Base-by-base conservation (phyloP, 805 yeast species). In the Yueomyces sp. region DNA sequence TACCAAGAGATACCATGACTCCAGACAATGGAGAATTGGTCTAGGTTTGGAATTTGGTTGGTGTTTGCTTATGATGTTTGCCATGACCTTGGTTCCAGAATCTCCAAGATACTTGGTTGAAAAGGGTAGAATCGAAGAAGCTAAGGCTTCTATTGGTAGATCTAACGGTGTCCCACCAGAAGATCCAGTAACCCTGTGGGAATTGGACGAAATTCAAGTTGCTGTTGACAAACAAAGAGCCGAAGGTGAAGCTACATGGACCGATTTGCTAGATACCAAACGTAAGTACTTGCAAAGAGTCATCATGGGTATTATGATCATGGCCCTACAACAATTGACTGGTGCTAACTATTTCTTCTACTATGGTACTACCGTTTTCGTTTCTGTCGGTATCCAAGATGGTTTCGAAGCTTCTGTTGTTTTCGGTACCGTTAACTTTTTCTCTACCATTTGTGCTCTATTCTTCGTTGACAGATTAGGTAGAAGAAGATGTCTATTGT, bases 11-110 rank as follows among this genome's bases (percentile, higher is more conserved):
- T 54, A 56, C 47, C 26, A 41, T 27, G 50, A 54, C 79, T 52
- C 58, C 26, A 85, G 64, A 4, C 82, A 77, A 64, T 81, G 87
- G 86, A 77, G 86, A 73, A 70, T 80, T 51, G 84, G 82, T 42
- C 66, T 80, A 56, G 81, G 81, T 44, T 59, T 77, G 48, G 68
- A 71, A 51, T 71, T 71, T 51, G 64, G 65, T 28, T 72, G 73
- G 71, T 69, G 69, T 36, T 40, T 65, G 28, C 45, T 63, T 41
- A 55, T 65, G 65, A 47, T 63, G 39, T 48, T 46, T 26, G 68
- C 62, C 49, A 61, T 65, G 64, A 46, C 53, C n/a, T 69, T 72
- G 52, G 78, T 79, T 74, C 86, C 86, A 40, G 87, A 81, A 66
- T 78, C 85, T 26, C 84, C 86, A 52, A 69, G 86, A 63, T 81